phyloP scores from a whole-genome alignment of 1,139 yeast genomes.

The Fermentozyma sake region DNA sequence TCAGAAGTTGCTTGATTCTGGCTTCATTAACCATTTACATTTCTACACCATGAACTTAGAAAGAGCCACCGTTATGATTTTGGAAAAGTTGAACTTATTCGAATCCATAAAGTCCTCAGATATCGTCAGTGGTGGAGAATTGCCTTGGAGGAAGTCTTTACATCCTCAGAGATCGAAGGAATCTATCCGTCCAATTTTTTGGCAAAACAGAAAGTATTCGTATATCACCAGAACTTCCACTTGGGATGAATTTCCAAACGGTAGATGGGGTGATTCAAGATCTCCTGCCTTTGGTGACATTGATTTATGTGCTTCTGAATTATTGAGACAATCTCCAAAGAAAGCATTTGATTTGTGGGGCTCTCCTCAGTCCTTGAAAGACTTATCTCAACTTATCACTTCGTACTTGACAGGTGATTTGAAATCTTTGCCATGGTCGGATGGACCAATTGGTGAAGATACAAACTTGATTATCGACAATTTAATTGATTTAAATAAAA shows the following conservation, averaged over 20 bases:
- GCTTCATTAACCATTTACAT: conserved; percentile 79
- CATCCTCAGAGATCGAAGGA: conserved; percentile 80
- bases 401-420: conserved; percentile 66
- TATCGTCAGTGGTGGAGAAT: conserved; percentile 33
- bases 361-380: conserved; percentile 54
- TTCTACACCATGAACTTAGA: conserved; percentile 96
- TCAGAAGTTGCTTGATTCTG: conserved; percentile 61
- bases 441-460: conserved; percentile 80
- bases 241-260: conserved; percentile 95
- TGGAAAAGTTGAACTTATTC: conserved; percentile 66
- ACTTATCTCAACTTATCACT: conserved; percentile 59
- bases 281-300: conserved; percentile 93
- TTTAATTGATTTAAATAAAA: conserved; percentile 57
- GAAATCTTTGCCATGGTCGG: conserved; percentile 90
- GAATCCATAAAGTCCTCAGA: conserved; percentile 40
- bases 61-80: conserved; percentile 81
- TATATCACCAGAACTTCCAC: conserved; percentile 87
- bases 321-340: conserved; percentile 74
- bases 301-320: conserved; percentile 72
- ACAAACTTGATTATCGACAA: conserved; percentile 58
- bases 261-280: conserved; percentile 92
- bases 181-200: conserved; percentile 87
- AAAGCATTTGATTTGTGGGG: conserved; percentile 89
- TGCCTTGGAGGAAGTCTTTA: conserved; percentile 90
- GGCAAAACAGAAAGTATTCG: conserved; percentile 92